Evolutionary conservation across 768 basidiomycete species (phyloP).

Genomic region (Tulasnella sp.): DNA sequence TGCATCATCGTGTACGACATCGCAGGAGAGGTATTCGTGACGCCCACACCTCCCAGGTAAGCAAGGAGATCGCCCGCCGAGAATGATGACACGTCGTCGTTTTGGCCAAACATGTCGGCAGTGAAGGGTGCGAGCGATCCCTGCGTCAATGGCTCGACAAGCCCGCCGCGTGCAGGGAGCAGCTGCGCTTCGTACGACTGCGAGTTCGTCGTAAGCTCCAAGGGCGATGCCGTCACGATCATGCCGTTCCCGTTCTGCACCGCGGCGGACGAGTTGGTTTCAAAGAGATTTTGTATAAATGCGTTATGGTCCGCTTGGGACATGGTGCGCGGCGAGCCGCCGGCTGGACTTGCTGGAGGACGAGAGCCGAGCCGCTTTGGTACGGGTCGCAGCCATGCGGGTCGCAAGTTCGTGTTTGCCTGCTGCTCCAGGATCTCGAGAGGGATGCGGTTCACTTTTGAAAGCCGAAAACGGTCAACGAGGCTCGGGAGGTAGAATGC

Average conservation of each 20-base stretch:
- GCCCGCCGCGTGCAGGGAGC: neutral
- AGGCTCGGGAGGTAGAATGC: neutral
- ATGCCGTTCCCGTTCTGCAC: neutral
- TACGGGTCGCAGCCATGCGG: conserved; percentile 82
- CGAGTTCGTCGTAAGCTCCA: neutral
- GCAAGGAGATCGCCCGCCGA: conserved; percentile 5
- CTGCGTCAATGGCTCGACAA: conserved; percentile 7
- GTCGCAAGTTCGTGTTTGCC: conserved; percentile 44
- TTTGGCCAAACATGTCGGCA: conserved; percentile 11
- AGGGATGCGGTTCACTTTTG: conserved; percentile 69
- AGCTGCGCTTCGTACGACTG: neutral
- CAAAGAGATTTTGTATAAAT: neutral
- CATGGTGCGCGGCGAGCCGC: conserved; percentile 1
- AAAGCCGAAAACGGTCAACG: conserved; percentile 5
- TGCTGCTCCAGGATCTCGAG: conserved; percentile 51
- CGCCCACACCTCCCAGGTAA: neutral
- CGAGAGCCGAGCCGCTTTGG: conserved; percentile 51
- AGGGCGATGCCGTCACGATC: neutral
- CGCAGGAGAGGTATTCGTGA: no score
- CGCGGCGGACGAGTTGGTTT: neutral
- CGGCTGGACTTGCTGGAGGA: conserved; percentile 2
- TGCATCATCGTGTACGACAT: no score
- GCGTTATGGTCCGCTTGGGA: neutral
- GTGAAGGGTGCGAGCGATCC: conserved; percentile 9
- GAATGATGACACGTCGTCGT: neutral